Conservation (phyloP, 2,329 filamentous ascomycete species). For the Cordyceps militaris region DNA sequence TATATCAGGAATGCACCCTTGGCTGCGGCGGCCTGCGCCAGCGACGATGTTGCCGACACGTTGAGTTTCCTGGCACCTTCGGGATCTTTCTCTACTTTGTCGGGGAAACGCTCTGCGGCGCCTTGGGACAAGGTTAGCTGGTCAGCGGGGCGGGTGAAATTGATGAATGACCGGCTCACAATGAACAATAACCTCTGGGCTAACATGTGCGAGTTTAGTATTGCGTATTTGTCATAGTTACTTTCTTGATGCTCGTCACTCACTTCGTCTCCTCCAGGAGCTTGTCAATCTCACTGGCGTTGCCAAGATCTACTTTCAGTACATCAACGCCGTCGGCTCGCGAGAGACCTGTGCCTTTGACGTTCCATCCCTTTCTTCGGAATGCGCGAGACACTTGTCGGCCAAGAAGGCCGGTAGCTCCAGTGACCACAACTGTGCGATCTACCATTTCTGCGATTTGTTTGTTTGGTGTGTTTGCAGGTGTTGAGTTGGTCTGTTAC, state of each 20-base stretch:
- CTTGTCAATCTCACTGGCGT: constrained; percentile 39
- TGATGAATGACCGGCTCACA: constrained; percentile 41
- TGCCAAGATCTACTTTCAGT: constrained; percentile 50
- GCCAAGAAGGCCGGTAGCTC: constrained; percentile 77
- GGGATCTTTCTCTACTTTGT: constrained; percentile 76
- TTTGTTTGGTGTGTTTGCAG: background rate
- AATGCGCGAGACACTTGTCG: constrained; percentile 71
- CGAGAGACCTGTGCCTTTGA: constrained; percentile 66
- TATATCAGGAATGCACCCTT: constrained; percentile 62
- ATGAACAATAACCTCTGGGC: constrained; percentile 72
- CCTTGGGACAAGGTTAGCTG: constrained; percentile 38
- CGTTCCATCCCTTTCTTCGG: constrained; percentile 52
- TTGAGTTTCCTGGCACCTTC: constrained; percentile 68
- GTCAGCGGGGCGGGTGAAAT: background rate
- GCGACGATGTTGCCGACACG: constrained; percentile 58
- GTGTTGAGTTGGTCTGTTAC: background rate
- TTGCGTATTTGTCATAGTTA: background rate
- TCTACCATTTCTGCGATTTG: constrained; percentile 17
- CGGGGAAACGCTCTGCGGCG: constrained; percentile 81
- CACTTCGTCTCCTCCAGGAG: constrained; percentile 50
- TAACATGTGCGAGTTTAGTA: constrained; percentile 24
- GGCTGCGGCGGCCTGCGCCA: constrained; percentile 59
- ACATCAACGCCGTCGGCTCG: constrained; percentile 65
- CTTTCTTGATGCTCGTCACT: constrained; percentile 18
- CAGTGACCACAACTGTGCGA: constrained; percentile 64